These are phyloP conservation scores for Lonicera japonica DNA, from an alignment of 129 eudicot genomes.

Conservation along the genomic window DNA sequence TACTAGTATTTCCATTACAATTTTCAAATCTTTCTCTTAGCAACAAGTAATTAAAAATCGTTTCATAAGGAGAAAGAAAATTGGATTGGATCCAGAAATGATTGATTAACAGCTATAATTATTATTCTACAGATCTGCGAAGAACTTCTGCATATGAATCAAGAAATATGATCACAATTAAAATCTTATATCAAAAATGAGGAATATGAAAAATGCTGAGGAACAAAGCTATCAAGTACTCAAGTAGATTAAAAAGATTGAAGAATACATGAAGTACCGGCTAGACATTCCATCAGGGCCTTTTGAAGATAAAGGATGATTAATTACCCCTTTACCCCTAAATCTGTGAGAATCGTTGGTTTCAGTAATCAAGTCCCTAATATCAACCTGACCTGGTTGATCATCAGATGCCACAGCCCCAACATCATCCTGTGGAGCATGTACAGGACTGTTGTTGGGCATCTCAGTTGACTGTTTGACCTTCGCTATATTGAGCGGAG, in stretches of 20 bases:
- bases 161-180: background rate
- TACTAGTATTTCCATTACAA: too few relatives aligned
- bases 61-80: background rate
- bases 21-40: too few relatives aligned
- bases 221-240: background rate
- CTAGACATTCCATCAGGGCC: constrained; percentile 28
- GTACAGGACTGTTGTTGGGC: constrained; percentile 16
- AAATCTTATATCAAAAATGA: background rate
- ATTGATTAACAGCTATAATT: background rate
- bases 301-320: constrained; percentile 16
- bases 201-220: background rate
- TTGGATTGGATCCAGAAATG: background rate
- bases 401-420: constrained; percentile 16
- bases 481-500: constrained; percentile 66
- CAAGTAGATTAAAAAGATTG: background rate
- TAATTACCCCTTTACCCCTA: constrained; percentile 52
- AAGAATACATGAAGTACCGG: constrained; percentile 31
- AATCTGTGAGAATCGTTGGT: constrained; percentile 21
- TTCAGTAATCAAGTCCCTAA: constrained; percentile 42
- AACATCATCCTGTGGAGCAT: constrained; percentile 10
- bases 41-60: too few relatives aligned
- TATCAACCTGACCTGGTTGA: constrained; percentile 20
- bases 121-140: background rate
- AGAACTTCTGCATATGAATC: background rate
- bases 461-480: constrained; percentile 34